Conservation (phyloP, 2,329 filamentous ascomycete species). For the Pseudogymnoascus verrucosus region DNA sequence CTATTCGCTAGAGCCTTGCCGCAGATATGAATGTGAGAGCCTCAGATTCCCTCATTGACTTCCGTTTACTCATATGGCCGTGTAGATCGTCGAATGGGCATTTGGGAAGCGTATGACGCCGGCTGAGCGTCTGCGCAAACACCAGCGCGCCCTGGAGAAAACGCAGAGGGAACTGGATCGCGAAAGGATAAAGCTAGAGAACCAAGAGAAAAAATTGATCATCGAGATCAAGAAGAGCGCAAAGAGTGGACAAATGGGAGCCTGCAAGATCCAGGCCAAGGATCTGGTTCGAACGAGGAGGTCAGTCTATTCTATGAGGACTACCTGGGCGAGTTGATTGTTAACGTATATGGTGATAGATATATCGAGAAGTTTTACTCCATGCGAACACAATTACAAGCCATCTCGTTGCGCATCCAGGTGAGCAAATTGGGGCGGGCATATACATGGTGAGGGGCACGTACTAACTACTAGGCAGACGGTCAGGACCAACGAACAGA, state of each 20-base stretch:
- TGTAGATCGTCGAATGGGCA: constrained; percentile 91
- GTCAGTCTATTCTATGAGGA: constrained; percentile 32
- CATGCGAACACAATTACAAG: constrained; percentile 95
- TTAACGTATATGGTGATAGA: constrained; percentile 35
- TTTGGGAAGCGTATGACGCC: constrained; percentile 99
- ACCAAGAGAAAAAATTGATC: constrained; percentile 96
- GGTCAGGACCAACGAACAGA: constrained; percentile 95
- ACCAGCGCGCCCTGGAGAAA: constrained; percentile 94
- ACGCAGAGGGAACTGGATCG: constrained; percentile 94
- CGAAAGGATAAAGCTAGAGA: constrained; percentile 90
- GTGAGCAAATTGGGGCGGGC: constrained; percentile 37
- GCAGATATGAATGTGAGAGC: constrained; percentile 4
- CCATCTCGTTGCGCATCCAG: constrained; percentile 90
- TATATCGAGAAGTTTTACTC: constrained; percentile 98
- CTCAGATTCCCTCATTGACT: background rate
- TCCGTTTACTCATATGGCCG: background rate
- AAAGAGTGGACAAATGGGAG: constrained; percentile 97
- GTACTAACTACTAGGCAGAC: constrained; percentile 48
- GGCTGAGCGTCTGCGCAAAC: constrained; percentile 81
- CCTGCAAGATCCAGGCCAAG: constrained; percentile 96
- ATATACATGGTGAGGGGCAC: background rate
- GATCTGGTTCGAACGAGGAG: constrained; percentile 86
- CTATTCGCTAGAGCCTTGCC: background rate
- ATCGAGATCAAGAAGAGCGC: constrained; percentile 96
- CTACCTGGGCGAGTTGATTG: background rate